A percentile compares a stretch with the other conserved stretches of the same genome.
Evolutionary conservation across 2,329 filamentous ascomycete genomes (phyloP).

Genomic region (Ophiocordyceps polyrhachis-furcata): DNA sequence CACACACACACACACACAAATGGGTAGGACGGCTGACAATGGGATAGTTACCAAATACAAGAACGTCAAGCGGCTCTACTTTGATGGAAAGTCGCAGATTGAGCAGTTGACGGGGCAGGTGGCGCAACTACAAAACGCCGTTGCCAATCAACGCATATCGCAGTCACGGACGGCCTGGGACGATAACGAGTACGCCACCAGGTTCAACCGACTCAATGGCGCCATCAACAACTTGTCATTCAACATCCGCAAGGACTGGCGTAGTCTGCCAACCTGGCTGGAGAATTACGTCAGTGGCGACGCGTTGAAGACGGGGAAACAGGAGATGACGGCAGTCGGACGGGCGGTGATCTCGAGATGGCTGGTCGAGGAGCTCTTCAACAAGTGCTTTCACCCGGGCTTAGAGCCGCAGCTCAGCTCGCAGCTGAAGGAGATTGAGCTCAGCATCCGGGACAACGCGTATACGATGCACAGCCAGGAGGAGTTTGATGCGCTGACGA

Average conservation of each 20-base stretch:
- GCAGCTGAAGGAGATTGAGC: conserved; percentile 70
- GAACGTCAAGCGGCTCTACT: conserved; percentile 94
- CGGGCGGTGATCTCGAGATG: conserved; percentile 76
- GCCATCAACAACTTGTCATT: conserved; percentile 90
- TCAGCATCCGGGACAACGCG: conserved; percentile 65
- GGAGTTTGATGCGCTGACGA: conserved; percentile 72
- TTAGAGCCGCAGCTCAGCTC: conserved; percentile 59
- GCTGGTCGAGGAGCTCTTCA: conserved; percentile 81
- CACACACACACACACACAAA: no score
- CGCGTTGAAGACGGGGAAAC: conserved; percentile 69
- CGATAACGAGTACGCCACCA: conserved; percentile 78
- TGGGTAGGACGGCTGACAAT: background rate
- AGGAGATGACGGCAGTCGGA: conserved; percentile 95
- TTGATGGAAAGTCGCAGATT: conserved; percentile 85
- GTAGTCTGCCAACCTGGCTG: conserved; percentile 62
- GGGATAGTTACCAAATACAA: conserved; percentile 77
- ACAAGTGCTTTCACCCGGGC: conserved; percentile 80
- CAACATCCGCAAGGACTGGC: conserved; percentile 92
- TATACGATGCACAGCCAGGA: conserved; percentile 60
- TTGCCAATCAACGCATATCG: conserved; percentile 88
- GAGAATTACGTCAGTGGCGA: conserved; percentile 65
- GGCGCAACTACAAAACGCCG: conserved; percentile 88
- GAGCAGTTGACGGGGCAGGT: conserved; percentile 75
- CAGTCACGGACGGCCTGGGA: conserved; percentile 88
- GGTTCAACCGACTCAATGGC: conserved; percentile 81